Evolutionary conservation across 768 basidiomycete genomes (phyloP).

Genomic region (Tremella mesenterica): DNA sequence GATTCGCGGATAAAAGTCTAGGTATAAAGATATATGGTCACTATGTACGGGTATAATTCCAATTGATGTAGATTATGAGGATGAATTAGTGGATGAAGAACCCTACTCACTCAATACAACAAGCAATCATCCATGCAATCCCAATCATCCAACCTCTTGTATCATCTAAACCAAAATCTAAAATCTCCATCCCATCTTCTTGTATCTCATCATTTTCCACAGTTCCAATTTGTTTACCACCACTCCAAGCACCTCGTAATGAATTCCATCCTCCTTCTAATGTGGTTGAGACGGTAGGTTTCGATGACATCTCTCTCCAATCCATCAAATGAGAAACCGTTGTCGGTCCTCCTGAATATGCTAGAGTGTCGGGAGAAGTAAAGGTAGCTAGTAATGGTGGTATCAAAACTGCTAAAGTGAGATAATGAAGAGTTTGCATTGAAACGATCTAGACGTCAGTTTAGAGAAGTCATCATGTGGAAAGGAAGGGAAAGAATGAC

Average conservation of each 20-base stretch:
- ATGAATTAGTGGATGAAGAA: background rate
- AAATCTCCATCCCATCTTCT: slow-evolving; percentile 42
- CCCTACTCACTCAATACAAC: slow-evolving; percentile 69
- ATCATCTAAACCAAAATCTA: slow-evolving; percentile 66
- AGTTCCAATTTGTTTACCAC: slow-evolving; percentile 64
- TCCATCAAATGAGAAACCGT: slow-evolving; percentile 61
- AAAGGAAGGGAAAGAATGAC: slow-evolving; percentile 16
- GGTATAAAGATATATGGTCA: background rate
- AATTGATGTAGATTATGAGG: background rate
- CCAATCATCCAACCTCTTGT: slow-evolving; percentile 85
- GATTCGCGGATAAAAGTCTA: background rate
- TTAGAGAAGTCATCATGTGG: too few species aligned
- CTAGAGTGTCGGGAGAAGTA: slow-evolving; percentile 47
- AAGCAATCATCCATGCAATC: slow-evolving; percentile 73
- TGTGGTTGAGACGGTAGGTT: slow-evolving; percentile 59
- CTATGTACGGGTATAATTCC: too few species aligned
- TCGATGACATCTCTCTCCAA: slow-evolving; percentile 90
- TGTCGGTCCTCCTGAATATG: slow-evolving; percentile 39
- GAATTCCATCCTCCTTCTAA: slow-evolving; percentile 51
- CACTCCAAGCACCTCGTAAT: slow-evolving; percentile 68
- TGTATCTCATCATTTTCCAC: slow-evolving; percentile 46
- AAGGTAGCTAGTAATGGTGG: slow-evolving; percentile 70
- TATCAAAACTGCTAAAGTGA: slow-evolving; percentile 70
- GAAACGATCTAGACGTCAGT: slow-evolving; percentile 66
- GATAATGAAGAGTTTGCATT: slow-evolving; percentile 86